phyloP scores from a whole-genome alignment of 306 rosid genomes.

The Glycine tomentella region DNA sequence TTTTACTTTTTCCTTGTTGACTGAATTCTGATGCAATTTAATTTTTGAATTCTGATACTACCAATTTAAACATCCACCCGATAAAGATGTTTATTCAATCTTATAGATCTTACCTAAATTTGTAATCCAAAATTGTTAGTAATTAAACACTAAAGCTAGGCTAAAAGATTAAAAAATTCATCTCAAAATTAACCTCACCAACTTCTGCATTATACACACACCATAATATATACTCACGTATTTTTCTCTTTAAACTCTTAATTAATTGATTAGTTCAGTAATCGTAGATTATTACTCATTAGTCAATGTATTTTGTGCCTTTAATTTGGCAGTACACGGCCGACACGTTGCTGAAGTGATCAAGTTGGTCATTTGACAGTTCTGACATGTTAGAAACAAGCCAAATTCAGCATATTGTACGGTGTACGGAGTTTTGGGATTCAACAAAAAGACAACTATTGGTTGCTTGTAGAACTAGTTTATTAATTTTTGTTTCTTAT shows the following conservation, averaged over 20 bases:
- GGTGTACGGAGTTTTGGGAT: constrained; percentile 45
- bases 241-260: background rate
- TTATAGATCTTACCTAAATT: background rate
- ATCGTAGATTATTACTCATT: background rate
- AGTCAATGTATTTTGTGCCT: background rate
- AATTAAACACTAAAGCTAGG: no score
- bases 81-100: background rate
- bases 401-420: constrained; percentile 32
- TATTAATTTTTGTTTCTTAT: background rate
- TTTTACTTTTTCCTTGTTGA: background rate
- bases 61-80: background rate
- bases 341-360: background rate
- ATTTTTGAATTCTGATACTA: background rate
- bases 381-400: constrained; percentile 6
- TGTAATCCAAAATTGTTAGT: background rate
- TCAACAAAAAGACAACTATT: background rate
- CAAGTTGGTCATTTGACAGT: background rate
- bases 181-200: background rate
- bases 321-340: background rate
- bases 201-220: background rate
- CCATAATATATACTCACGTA: background rate
- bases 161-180: background rate
- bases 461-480: constrained; percentile 35
- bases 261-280: background rate
- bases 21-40: background rate